These are phyloP conservation scores for Tricholoma furcatifolium DNA, from an alignment of 768 basidiomycete genomes.

Conservation along the genomic window DNA sequence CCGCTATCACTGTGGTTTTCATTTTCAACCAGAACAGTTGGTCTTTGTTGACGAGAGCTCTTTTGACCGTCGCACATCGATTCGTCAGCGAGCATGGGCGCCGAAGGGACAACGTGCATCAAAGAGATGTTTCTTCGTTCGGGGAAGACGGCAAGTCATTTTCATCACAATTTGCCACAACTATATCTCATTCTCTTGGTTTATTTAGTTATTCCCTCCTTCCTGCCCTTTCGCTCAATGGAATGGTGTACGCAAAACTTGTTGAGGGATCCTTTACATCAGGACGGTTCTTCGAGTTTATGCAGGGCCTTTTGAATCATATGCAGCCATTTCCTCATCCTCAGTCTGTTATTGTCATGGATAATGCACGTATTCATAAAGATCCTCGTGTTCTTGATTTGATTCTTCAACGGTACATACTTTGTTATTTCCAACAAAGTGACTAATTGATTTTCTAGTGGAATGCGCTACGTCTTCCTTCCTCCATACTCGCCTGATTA, in stretches of 20 bases:
- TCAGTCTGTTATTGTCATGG: constrained; percentile 18
- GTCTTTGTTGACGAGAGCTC: constrained; percentile 31
- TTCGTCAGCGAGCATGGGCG: constrained; percentile 25
- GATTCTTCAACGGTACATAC: constrained; percentile 9
- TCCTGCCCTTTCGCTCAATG: constrained; percentile 9
- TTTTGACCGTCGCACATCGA: constrained; percentile 20
- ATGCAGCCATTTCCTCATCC: constrained; percentile 13
- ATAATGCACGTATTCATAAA: constrained; percentile 19
- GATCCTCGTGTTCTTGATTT: constrained; percentile 10
- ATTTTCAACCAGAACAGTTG: constrained; percentile 14
- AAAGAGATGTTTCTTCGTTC: constrained; percentile 24
- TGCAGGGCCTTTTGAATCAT: constrained; percentile 8
- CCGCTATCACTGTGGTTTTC: not conserved
- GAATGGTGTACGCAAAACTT: constrained; percentile 5
- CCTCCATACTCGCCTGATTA: constrained; percentile 38
- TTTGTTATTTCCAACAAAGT: not conserved
- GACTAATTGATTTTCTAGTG: constrained; percentile 10
- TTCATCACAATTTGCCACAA: not conserved
- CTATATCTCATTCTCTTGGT: not conserved
- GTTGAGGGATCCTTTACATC: constrained; percentile 10
- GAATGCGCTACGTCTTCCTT: constrained; percentile 25
- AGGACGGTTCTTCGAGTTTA: constrained; percentile 1
- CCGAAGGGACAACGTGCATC: constrained; percentile 19
- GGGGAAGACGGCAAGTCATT: constrained; percentile 22
- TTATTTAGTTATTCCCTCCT: constrained; percentile 12